These are phyloP conservation scores for Gloeophyllum trabeum DNA, from an alignment of 768 basidiomycete species.

Conservation along the genomic window DNA sequence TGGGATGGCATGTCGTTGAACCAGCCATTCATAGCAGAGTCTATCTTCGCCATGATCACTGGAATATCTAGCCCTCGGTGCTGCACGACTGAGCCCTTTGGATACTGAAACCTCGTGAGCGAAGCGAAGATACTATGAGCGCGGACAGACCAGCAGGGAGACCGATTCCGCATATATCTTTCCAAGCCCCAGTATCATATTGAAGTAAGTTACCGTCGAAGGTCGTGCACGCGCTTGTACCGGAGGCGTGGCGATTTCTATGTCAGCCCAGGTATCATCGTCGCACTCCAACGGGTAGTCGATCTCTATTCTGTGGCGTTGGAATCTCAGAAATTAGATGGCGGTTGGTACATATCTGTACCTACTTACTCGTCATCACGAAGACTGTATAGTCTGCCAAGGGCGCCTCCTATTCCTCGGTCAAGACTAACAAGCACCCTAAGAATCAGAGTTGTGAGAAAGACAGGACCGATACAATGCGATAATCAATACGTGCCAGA, in stretches of 20 bases:
- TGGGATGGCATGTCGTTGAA: slow-evolving; percentile 57
- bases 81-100: slow-evolving; percentile 34
- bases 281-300: slow-evolving; percentile 56
- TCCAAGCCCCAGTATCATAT: slow-evolving; percentile 42
- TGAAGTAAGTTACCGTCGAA: slow-evolving; percentile 40
- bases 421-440: slow-evolving; percentile 32
- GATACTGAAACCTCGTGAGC: slow-evolving; percentile 35
- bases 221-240: slow-evolving; percentile 54
- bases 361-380: background rate
- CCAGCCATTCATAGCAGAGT: slow-evolving; percentile 74
- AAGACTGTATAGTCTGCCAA: slow-evolving; percentile 16
- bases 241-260: slow-evolving; percentile 35
- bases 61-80: slow-evolving; percentile 55
- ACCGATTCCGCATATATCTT: slow-evolving; percentile 51
- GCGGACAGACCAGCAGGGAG: slow-evolving; percentile 45
- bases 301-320: slow-evolving; percentile 44
- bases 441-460: slow-evolving; percentile 29
- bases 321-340: background rate
- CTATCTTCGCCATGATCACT: slow-evolving; percentile 56
- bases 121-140: background rate
- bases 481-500: slow-evolving; percentile 24
- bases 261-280: slow-evolving; percentile 55
- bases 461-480: background rate
- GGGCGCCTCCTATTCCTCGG: slow-evolving; percentile 27
- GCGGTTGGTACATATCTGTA: background rate